Base-by-base conservation (phyloP, 2,329 filamentous ascomycete genomes). In the Achaetomium macrosporum region DNA sequence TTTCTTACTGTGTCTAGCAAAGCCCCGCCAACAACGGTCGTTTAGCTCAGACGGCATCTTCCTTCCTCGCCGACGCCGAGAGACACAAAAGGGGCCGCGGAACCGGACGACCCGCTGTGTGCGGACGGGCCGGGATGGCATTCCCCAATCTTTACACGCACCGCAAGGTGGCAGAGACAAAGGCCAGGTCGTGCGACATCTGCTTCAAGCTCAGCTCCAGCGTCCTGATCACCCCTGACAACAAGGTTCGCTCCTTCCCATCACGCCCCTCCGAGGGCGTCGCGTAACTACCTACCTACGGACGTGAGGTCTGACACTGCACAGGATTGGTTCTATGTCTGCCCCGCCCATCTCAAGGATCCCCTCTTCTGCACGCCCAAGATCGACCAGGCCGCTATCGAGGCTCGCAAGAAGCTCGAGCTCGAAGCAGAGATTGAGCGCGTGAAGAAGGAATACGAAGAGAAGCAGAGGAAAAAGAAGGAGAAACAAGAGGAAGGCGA, bases 281-380 rank as follows among this genome's bases (percentile, higher is more conserved):
- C 29, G 37, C 40, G 33, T 31, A 11, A 2, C 30, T 25, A n/a
- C n/a, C n/a, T n/a, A n/a, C n/a, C n/a, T 48, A 36, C 37, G 19
- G 6, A 12, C 31, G 12, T 29, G 15, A 7, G 2, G 13, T 19
- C 47, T 42, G 31, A 52, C 33, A 16, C 19, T 13, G 10, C 6
- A 9, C 57, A 77, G 77, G 90, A 96, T 67, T 95, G 90, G 71
- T 97, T 99, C 73, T 96, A 95, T 67, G 81, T 95, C 42, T 99
- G 93, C 63, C 77, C 84, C 6, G 76, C 79, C 31, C 93, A 99
- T 69, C 74, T 97, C 9, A 88, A 87, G 64, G 93, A 97, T 65
- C 76, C 76, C 31, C 82, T 86, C 39, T 97, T 96, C 68, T 92
- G 88, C 65, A 75, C 78, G 63, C 85, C 88, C 55, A 84, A 87